Evolutionary conservation across 257 asterid genomes (phyloP).

Genomic region (Solanum raphanifolium): DNA sequence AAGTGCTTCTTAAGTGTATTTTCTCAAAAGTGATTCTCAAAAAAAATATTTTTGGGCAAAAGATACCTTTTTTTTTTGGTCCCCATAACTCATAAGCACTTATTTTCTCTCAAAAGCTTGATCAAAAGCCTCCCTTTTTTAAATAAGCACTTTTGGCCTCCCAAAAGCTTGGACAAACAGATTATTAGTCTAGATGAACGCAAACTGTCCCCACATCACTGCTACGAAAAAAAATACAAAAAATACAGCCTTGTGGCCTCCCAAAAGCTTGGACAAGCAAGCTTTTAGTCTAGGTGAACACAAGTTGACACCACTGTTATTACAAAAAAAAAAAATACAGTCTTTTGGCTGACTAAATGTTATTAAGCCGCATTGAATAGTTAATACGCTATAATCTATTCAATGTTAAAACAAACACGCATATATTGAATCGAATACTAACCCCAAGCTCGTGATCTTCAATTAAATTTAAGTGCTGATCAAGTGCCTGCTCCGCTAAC

Average conservation of each 20-base stretch:
- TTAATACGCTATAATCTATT: not conserved
- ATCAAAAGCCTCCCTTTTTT: not conserved
- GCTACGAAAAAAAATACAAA: too few relatives aligned
- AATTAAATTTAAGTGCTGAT: slow-evolving; percentile 64
- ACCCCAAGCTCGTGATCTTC: slow-evolving; percentile 82
- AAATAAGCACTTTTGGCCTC: not conserved
- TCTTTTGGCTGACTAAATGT: not conserved
- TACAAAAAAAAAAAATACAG: not conserved
- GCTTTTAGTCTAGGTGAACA: not conserved
- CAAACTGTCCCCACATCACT: not conserved
- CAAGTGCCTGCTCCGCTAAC: slow-evolving; percentile 76
- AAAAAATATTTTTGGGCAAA: not conserved
- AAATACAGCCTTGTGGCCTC: not conserved
- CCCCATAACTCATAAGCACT: not conserved
- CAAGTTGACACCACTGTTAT: not conserved
- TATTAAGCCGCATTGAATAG: not conserved
- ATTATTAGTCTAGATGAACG: not conserved
- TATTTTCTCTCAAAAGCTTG: not conserved
- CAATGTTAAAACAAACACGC: not conserved
- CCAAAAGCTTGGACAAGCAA: not conserved
- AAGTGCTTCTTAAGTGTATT: not conserved
- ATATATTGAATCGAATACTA: slow-evolving; percentile 9
- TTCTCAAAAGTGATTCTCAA: not conserved
- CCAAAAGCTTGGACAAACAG: not conserved
- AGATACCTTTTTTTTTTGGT: not conserved